Conservation (phyloP, 2,329 filamentous ascomycete genomes). For the Diatrype stigma region DNA sequence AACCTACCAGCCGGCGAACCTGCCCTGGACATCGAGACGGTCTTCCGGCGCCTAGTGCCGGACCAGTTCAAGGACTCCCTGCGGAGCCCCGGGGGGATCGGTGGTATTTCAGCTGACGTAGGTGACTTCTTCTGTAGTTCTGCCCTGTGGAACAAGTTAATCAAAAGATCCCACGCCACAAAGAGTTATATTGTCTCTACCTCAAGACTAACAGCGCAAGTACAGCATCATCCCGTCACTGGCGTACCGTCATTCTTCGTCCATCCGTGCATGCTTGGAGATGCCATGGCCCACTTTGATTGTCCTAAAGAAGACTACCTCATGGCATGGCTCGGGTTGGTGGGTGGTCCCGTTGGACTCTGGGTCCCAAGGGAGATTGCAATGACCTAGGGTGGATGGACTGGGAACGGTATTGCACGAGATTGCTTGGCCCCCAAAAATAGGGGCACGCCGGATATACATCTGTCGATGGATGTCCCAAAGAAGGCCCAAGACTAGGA, state of each 20-base stretch:
- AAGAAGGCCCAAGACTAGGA: conserved; percentile 32
- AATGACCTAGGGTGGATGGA: conserved; percentile 25
- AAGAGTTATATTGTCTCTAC: conserved; percentile 36
- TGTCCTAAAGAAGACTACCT: conserved; percentile 68
- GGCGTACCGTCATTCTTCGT: conserved; percentile 81
- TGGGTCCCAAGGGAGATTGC: conserved; percentile 70
- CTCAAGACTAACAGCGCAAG: conserved; percentile 27
- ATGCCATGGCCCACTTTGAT: conserved; percentile 67
- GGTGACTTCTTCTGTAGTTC: conserved; percentile 35
- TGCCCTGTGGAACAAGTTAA: conserved; percentile 29
- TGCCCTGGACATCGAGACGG: conserved; percentile 60
- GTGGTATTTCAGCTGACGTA: conserved; percentile 74
- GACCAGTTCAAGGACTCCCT: conserved; percentile 59
- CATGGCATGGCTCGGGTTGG: conserved; percentile 82
- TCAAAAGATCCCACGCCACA: conserved; percentile 28
- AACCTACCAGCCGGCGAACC: conserved; percentile 52
- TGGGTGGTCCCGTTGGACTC: conserved; percentile 76
- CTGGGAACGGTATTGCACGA: conserved; percentile 5
- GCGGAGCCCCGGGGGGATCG: conserved; percentile 58
- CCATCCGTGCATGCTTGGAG: conserved; percentile 85
- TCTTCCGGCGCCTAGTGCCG: conserved; percentile 69
- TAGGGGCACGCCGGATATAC: no score
- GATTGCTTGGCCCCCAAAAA: neutral
- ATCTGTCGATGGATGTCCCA: neutral
- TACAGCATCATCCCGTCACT: conserved; percentile 77